Conservation (phyloP, 192 early-diverging fungal genomes). For the Coemansia sp. region DNA sequence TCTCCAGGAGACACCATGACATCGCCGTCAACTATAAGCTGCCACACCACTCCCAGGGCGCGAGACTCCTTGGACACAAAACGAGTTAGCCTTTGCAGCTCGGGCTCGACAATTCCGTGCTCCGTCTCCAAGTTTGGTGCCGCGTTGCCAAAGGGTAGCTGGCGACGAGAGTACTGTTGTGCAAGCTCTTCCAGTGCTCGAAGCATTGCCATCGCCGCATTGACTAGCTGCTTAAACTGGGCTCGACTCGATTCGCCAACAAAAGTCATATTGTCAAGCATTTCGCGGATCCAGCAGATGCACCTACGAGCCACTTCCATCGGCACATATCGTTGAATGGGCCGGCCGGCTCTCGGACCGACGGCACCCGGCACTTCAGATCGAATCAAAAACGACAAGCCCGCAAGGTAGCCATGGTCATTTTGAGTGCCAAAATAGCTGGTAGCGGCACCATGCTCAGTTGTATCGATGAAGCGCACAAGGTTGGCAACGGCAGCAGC, state of each 20-base stretch:
- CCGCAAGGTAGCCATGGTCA: not conserved
- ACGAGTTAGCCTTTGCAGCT: slow-evolving; percentile 11
- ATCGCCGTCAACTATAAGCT: slow-evolving; percentile 39
- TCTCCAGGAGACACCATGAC: slow-evolving; percentile 51
- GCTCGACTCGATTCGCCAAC: slow-evolving; percentile 15
- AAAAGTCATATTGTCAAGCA: slow-evolving; percentile 37
- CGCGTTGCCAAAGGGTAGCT: not conserved
- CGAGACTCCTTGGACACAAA: slow-evolving; percentile 20
- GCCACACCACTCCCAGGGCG: slow-evolving; percentile 33
- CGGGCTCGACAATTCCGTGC: not conserved
- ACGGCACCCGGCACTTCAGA: not conserved
- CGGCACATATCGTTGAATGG: slow-evolving; percentile 16
- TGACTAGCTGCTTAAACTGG: slow-evolving; percentile 22
- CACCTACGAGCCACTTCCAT: slow-evolving; percentile 37
- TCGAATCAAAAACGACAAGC: not conserved
- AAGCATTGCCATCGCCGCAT: slow-evolving; percentile 13
- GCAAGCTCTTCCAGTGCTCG: slow-evolving; percentile 22
- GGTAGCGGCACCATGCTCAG: slow-evolving; percentile 22
- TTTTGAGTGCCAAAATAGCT: not conserved
- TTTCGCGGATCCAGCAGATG: slow-evolving; percentile 45
- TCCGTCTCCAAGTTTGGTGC: not conserved
- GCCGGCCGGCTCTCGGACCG: not conserved
- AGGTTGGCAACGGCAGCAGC: slow-evolving; percentile 11
- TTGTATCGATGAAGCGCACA: slow-evolving; percentile 17
- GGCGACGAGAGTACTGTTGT: not conserved